Conservation (phyloP, 441 rosid species). For the Metrosideros polymorpha region DNA sequence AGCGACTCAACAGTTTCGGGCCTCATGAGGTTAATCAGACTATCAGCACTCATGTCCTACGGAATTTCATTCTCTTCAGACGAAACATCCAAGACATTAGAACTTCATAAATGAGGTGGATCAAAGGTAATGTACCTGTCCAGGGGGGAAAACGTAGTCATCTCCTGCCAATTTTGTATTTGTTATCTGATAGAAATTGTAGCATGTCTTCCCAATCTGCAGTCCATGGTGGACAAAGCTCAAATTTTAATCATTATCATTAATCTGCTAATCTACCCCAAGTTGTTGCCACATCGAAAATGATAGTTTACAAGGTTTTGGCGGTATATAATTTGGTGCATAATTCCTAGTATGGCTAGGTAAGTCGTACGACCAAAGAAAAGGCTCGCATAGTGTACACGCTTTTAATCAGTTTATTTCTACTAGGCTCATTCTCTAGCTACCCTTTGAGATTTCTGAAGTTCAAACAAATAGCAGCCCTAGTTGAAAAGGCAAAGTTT, state of each 20-base stretch:
- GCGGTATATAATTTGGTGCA: neutral
- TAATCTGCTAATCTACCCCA: neutral
- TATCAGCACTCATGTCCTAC: neutral
- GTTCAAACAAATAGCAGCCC: neutral
- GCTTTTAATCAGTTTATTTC: neutral
- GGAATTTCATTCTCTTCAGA: neutral
- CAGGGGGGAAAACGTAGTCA: neutral
- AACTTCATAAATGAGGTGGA: neutral
- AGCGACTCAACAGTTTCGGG: neutral
- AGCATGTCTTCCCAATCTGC: neutral
- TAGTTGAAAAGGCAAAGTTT: neutral
- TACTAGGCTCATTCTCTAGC: neutral
- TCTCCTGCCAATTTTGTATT: neutral
- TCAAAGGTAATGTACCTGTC: neutral
- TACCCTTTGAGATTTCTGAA: neutral
- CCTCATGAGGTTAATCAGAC: neutral
- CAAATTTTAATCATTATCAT: neutral
- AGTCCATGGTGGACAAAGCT: neutral
- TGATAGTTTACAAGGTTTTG: neutral
- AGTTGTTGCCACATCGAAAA: neutral
- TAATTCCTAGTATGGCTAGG: neutral
- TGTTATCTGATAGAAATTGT: neutral
- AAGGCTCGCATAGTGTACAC: neutral
- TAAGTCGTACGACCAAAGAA: neutral
- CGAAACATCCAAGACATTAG: neutral